A percentile compares a stretch with the other conserved stretches of the same genome.
Conservation (phyloP, 129 eudicot species). For the Flaveria brownii region DNA sequence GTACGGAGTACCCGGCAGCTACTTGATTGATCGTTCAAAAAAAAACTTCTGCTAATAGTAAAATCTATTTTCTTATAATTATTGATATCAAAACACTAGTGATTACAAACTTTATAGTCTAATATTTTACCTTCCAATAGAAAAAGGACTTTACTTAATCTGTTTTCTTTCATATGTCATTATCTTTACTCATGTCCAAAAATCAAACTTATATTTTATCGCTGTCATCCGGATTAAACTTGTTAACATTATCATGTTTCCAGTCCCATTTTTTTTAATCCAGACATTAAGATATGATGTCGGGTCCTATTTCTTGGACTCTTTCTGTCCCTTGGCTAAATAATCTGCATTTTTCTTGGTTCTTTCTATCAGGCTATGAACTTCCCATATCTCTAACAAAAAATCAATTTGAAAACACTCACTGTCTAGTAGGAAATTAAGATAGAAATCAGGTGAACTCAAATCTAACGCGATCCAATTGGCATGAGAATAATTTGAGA, state of each 20-base stretch:
- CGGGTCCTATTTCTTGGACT: conserved; percentile 21
- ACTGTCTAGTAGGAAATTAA: conserved; percentile 24
- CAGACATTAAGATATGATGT: conserved; percentile 17
- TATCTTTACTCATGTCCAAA: background rate
- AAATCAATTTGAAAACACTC: conserved; percentile 45
- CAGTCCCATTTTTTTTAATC: background rate
- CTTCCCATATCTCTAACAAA: conserved; percentile 56
- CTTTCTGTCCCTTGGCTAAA: conserved; percentile 12
- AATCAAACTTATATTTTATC: background rate
- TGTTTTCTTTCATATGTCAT: conserved; percentile 1
- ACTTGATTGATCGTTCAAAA: no score
- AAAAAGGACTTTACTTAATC: conserved; percentile 7
- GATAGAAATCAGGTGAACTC: conserved; percentile 34
- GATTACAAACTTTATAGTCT: background rate
- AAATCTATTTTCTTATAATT: background rate
- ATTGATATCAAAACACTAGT: background rate
- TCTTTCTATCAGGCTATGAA: conserved; percentile 46
- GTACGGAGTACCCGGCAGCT: no score
- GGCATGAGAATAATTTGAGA: conserved; percentile 76
- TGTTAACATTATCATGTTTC: background rate
- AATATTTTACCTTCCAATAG: background rate
- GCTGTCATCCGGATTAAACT: background rate
- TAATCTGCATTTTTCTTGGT: background rate
- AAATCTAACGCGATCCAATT: conserved; percentile 46
- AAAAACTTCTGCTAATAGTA: conserved; percentile 6